These are phyloP conservation scores for Argentina anserina DNA, from an alignment of 306 rosid genomes.

Conservation along the genomic window DNA sequence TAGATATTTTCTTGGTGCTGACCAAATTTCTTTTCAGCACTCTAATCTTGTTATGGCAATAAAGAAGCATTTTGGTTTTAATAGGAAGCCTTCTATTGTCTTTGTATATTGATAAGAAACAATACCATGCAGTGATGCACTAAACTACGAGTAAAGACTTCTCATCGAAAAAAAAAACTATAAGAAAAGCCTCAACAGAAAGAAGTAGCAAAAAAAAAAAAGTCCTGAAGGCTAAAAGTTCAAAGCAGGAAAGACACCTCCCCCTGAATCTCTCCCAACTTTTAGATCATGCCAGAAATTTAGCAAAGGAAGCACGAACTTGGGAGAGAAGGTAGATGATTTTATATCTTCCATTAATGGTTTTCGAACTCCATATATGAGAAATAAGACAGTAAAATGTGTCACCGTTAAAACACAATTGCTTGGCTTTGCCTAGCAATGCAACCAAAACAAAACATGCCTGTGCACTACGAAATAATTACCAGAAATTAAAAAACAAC, in stretches of 20 bases:
- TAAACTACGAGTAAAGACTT: no score
- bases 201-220: no score
- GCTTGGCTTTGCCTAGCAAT: not conserved
- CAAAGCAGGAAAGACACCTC: not conserved
- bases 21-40: not conserved
- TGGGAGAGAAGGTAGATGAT: not conserved
- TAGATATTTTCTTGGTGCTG: not conserved
- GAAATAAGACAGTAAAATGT: not conserved
- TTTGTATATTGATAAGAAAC: not conserved
- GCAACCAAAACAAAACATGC: not conserved
- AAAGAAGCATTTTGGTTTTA: not conserved
- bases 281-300: not conserved
- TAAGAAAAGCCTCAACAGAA: not conserved
- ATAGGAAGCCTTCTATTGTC: not conserved
- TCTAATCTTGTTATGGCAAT: not conserved
- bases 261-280: not conserved
- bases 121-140: no score
- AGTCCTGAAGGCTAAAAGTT: not conserved
- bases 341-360: not conserved
- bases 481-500: not conserved
- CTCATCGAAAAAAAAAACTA: not conserved
- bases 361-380: not conserved
- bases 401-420: not conserved
- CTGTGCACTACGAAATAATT: not conserved
- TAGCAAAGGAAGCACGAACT: not conserved